A percentile compares a stretch with the other conserved stretches of the same genome.
Conservation (phyloP, 2,329 filamentous ascomycete species). For the Arthrobotrys conoides region DNA sequence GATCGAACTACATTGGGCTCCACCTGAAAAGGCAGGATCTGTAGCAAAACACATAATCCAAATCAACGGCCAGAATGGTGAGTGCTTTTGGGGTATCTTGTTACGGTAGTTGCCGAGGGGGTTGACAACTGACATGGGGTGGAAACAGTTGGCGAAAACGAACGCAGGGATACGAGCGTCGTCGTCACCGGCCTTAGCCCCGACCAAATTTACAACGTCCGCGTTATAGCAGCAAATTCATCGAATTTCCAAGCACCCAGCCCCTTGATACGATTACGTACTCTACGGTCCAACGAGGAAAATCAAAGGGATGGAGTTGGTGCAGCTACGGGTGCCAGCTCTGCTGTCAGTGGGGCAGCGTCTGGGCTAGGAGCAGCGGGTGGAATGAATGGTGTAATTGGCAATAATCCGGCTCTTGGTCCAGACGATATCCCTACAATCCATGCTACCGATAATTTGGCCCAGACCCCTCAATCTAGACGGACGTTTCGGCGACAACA, state of each 20-base stretch:
- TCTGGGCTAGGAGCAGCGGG: slow-evolving; percentile 23
- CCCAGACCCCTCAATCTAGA: slow-evolving; percentile 48
- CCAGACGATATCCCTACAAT: slow-evolving; percentile 63
- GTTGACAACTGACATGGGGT: slow-evolving; percentile 20
- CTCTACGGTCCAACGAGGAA: slow-evolving; percentile 73
- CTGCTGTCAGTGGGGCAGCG: slow-evolving; percentile 54
- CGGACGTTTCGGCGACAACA: slow-evolving; percentile 56
- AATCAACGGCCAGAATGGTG: slow-evolving; percentile 92
- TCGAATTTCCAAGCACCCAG: slow-evolving; percentile 95
- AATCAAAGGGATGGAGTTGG: slow-evolving; percentile 63
- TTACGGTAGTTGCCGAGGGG: neutral
- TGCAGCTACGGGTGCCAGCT: slow-evolving; percentile 65
- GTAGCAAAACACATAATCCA: slow-evolving; percentile 91
- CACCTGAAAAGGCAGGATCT: slow-evolving; percentile 76
- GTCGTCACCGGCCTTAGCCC: slow-evolving; percentile 90
- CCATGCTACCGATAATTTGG: slow-evolving; percentile 58
- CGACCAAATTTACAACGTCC: slow-evolving; percentile 90
- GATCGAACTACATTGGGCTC: slow-evolving; percentile 91
- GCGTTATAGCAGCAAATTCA: slow-evolving; percentile 89
- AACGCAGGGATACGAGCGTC: slow-evolving; percentile 84
- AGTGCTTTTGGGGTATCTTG: slow-evolving; percentile 64
- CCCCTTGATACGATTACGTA: slow-evolving; percentile 84
- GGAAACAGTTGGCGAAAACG: slow-evolving; percentile 80
- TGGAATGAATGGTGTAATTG: slow-evolving; percentile 44
- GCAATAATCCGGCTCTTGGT: slow-evolving; percentile 50